These are phyloP conservation scores for Fragaria iinumae DNA, from an alignment of 306 rosid genomes.

Conservation along the genomic window DNA sequence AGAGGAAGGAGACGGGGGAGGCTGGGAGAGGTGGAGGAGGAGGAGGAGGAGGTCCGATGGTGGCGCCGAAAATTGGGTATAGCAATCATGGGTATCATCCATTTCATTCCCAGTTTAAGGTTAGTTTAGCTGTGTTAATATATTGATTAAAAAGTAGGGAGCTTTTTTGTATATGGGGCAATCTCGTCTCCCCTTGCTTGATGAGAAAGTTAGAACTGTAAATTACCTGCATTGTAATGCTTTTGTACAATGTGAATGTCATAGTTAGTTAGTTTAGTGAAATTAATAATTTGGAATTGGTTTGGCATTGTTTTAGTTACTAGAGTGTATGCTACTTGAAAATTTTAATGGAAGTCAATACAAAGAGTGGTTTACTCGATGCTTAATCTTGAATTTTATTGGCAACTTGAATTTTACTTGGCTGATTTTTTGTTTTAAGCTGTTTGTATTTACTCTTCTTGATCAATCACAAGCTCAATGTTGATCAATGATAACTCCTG, in stretches of 20 bases:
- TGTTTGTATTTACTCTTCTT: neutral
- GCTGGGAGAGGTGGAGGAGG: conserved; percentile 38
- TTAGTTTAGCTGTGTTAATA: conserved; percentile 52
- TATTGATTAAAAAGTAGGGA: conserved; percentile 37
- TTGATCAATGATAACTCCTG: conserved; percentile 8
- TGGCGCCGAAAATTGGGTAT: conserved; percentile 65
- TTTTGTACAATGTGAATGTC: conserved; percentile 29
- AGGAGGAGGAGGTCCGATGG: conserved; percentile 23
- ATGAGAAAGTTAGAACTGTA: conserved; percentile 40
- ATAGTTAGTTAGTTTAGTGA: conserved; percentile 15
- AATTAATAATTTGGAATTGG: conserved; percentile 28
- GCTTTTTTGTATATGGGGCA: conserved; percentile 39
- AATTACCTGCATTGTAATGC: conserved; percentile 25
- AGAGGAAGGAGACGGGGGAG: conserved; percentile 74
- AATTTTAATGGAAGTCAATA: conserved; percentile 20
- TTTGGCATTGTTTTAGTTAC: conserved; percentile 19
- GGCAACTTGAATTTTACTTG: neutral
- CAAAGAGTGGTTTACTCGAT: neutral
- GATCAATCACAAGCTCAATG: neutral
- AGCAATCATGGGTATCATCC: conserved; percentile 84
- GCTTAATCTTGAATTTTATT: neutral
- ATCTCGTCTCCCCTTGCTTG: conserved; percentile 32
- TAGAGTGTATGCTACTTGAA: conserved; percentile 8
- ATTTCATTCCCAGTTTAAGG: conserved; percentile 99
- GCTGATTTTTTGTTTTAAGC: neutral